phyloP scores from a whole-genome alignment of 177 flowering plant species.

The Vitis hybrid region DNA sequence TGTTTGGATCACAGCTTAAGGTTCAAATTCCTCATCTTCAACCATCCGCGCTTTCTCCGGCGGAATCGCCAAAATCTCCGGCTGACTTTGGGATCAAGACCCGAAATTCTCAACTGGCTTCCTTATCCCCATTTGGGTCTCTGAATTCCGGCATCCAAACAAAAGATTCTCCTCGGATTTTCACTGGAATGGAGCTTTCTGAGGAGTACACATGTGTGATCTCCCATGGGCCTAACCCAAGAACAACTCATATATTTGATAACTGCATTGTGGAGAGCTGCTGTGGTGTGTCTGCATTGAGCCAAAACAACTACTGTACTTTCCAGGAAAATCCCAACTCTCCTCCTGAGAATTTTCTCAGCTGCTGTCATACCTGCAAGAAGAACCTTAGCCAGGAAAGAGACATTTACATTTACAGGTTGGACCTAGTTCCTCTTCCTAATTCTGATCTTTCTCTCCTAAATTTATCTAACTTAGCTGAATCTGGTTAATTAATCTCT shows the following conservation, averaged over 20 bases:
- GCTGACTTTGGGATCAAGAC: slow-evolving; percentile 33
- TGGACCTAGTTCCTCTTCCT: not conserved
- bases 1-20: slow-evolving; percentile 30
- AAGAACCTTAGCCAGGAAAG: slow-evolving; percentile 32
- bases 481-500: not conserved
- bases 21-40: slow-evolving; percentile 30
- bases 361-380: slow-evolving; percentile 42
- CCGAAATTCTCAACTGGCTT: slow-evolving; percentile 10
- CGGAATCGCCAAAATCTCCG: slow-evolving; percentile 13
- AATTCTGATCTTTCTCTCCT: not conserved
- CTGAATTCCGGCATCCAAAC: slow-evolving; percentile 15
- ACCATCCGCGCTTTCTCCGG: slow-evolving; percentile 10
- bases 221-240: slow-evolving; percentile 37
- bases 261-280: slow-evolving; percentile 29
- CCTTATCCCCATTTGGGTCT: slow-evolving; percentile 6
- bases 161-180: slow-evolving; percentile 9
- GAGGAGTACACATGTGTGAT: slow-evolving; percentile 41
- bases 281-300: slow-evolving; percentile 4
- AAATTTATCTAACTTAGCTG: not conserved
- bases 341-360: slow-evolving; percentile 27
- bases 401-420: slow-evolving; percentile 56
- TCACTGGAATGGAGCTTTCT: slow-evolving; percentile 32
- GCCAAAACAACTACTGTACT: not conserved
- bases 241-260: slow-evolving; percentile 39
- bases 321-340: slow-evolving; percentile 2